Evolutionary conservation across 345 rosid genomes (phyloP), one percentile per base, ranked within the genome.

Genomic region (Anastatica hierochuntica): DNA sequence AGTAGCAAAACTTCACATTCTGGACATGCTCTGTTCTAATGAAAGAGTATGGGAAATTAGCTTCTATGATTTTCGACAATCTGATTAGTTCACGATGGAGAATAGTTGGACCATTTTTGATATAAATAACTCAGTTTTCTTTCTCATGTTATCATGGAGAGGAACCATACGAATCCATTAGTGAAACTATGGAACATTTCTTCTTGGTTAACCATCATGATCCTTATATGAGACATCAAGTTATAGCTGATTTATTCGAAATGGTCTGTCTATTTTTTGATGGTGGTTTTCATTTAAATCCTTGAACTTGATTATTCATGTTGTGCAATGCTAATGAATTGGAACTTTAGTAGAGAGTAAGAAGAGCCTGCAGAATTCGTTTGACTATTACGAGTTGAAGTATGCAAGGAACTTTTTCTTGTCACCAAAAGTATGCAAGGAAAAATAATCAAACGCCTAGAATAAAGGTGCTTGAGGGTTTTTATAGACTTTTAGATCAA

Each of bases 201-300:
- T 87, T 90, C 64, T 71, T 77, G 33, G 98, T 90, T 68, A 90
- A 90, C 64, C 98, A 87, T 77, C 84, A 95, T 26, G 80, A 80
- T 49, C 69, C 77, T 58, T 87, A 76, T 68, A 90, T 87, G 34
- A 84, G 73, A 60, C 77, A 84, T 59, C 98, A 82, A 95, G 98
- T 86, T 21, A 21, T n/a, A n/a, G n/a, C n/a, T n/a, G n/a, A n/a
- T n/a, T n/a, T n/a, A n/a, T n/a, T n/a, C n/a, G n/a, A n/a, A n/a
- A n/a, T n/a, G n/a, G n/a, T n/a, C n/a, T n/a, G n/a, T n/a, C n/a
- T n/a, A n/a, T n/a, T n/a, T 21, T 21, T 21, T 21, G 2, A 2
- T 21, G 24, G 24, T n/a, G n/a, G n/a, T n/a, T n/a, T n/a, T n/a
- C n/a, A 21, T 21, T 21, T 21, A 21, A 21, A n/a, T n/a, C 5